These are phyloP conservation scores for Candida pseudofarinosa DNA, from an alignment of 805 yeast genomes.

Conservation along the genomic window DNA sequence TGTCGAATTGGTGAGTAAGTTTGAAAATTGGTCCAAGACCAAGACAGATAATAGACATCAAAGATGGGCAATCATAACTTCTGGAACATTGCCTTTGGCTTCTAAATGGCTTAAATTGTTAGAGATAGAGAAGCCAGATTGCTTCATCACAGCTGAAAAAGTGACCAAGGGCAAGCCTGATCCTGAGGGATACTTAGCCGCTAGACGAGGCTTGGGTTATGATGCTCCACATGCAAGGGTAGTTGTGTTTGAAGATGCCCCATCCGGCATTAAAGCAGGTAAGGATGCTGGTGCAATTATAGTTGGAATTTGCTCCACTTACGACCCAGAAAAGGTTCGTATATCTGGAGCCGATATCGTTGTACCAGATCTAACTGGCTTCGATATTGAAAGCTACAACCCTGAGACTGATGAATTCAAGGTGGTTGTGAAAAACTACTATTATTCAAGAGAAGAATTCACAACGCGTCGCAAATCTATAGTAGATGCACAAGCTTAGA, in stretches of 20 bases:
- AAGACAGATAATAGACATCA: constrained; percentile 20
- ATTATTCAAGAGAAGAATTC: constrained; percentile 31
- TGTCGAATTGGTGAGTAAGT: constrained; percentile 22
- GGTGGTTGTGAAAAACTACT: constrained; percentile 28
- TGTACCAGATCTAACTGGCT: constrained; percentile 23
- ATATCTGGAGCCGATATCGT: constrained; percentile 26
- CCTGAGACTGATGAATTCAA: constrained; percentile 31
- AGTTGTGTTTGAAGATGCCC: constrained; percentile 28
- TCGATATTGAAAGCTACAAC: constrained; percentile 21
- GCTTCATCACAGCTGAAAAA: constrained; percentile 26
- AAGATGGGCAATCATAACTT: constrained; percentile 28
- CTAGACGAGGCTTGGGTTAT: constrained; percentile 25
- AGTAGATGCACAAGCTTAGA: background rate
- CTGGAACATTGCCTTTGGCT: constrained; percentile 28
- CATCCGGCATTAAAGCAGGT: constrained; percentile 28
- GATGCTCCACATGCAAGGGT: constrained; percentile 19
- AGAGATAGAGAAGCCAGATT: constrained; percentile 20
- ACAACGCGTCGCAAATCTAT: constrained; percentile 10
- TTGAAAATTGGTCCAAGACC: constrained; percentile 18
- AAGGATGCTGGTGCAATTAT: constrained; percentile 28
- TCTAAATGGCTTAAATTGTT: constrained; percentile 27
- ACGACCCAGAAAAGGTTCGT: constrained; percentile 23
- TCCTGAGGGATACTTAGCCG: constrained; percentile 26
- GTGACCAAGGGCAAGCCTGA: constrained; percentile 28
- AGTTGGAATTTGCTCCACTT: constrained; percentile 27